Evolutionary conservation across 2,329 filamentous ascomycete species (phyloP).

Genomic region (Calonectria honghensis): DNA sequence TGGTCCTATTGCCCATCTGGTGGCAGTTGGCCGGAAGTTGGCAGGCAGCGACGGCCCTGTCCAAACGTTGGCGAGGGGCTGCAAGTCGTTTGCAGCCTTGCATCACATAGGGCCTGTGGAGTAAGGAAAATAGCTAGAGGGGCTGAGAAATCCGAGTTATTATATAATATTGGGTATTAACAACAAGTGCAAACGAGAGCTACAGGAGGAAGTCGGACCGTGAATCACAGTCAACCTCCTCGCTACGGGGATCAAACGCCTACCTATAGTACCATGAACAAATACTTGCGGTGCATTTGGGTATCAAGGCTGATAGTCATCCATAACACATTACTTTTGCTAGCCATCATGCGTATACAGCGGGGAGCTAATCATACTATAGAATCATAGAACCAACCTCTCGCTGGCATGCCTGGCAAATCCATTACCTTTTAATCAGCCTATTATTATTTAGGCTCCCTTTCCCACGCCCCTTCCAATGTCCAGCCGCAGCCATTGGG

Average conservation of each 20-base stretch:
- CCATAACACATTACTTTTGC: background rate
- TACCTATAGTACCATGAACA: background rate
- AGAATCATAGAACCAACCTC: background rate
- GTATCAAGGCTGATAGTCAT: background rate
- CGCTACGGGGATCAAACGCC: background rate
- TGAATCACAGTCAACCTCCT: background rate
- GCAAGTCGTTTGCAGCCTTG: background rate
- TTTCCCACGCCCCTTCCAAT: background rate
- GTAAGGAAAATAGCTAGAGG: background rate
- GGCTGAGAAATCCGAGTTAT: background rate
- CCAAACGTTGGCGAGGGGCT: background rate
- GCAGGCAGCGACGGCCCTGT: background rate
- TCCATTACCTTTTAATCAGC: background rate
- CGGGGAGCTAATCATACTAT: background rate
- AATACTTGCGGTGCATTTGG: too few relatives aligned
- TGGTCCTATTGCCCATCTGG: background rate
- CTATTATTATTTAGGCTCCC: background rate
- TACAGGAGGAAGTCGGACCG: background rate
- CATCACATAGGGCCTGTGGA: background rate
- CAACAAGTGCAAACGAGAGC: background rate
- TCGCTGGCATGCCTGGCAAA: background rate
- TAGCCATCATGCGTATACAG: background rate
- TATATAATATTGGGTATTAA: background rate
- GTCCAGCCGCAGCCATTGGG: background rate
- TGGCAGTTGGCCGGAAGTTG: background rate